Evolutionary conservation across 345 rosid species (phyloP).

Genomic region (Clarkia xantiana): DNA sequence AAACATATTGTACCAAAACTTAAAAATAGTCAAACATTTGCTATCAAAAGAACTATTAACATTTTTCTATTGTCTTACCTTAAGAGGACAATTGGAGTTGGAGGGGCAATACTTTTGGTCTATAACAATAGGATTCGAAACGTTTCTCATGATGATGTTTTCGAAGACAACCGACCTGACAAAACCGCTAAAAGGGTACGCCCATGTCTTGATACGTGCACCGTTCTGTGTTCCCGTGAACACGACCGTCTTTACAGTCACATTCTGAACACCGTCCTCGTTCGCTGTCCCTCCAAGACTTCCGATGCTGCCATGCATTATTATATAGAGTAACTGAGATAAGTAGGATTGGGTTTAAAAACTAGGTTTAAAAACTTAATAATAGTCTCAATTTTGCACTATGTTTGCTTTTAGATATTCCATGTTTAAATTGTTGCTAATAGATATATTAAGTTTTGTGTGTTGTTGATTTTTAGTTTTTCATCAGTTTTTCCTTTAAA

Average conservation of each 20-base stretch:
- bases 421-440: no score
- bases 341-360: no score
- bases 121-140: slow-evolving; percentile 18
- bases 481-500: no score
- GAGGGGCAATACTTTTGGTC: slow-evolving; percentile 25
- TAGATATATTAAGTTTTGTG: no score
- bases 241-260: slow-evolving; percentile 8
- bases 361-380: no score
- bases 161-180: slow-evolving; percentile 6
- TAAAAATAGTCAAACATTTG: no score
- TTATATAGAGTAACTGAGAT: no score
- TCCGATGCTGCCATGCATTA: slow-evolving; percentile 16
- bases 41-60: no score
- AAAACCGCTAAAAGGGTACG: slow-evolving; percentile 2
- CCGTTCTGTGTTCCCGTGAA: slow-evolving; percentile 16
- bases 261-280: slow-evolving; percentile 7
- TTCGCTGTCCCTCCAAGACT: slow-evolving; percentile 16
- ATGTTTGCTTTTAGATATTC: no score
- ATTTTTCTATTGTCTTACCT: slow-evolving; percentile 4
- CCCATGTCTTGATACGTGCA: slow-evolving; percentile 24
- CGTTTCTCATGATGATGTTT: slow-evolving; percentile 10
- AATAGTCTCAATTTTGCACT: no score
- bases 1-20: no score
- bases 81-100: not conserved
- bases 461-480: no score